Conservation (phyloP, 352 stramenopile species). For the Globisporangium cystogenes region DNA sequence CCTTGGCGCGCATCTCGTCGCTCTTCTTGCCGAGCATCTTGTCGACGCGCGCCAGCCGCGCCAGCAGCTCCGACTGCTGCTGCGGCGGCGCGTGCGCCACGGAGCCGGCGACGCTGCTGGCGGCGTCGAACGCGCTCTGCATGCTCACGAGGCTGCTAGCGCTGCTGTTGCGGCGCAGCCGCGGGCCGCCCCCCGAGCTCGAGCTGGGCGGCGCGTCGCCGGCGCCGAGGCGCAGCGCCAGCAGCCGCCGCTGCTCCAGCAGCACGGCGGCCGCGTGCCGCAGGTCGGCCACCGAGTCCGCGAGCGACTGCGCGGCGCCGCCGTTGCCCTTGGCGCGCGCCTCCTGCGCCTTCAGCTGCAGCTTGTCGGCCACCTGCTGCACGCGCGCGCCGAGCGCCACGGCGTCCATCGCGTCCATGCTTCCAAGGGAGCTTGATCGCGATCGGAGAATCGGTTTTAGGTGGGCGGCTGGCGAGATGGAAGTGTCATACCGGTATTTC, state of each 20-base stretch:
- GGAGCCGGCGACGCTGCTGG: conserved; percentile 12
- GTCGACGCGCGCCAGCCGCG: conserved; percentile 35
- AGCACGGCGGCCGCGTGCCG: conserved; percentile 46
- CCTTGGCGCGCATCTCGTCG: conserved; percentile 69
- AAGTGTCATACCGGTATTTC: too few relatives aligned
- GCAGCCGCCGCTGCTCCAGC: conserved; percentile 45
- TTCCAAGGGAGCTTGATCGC: neutral
- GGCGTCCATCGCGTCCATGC: conserved; percentile 22
- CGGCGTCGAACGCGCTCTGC: conserved; percentile 13
- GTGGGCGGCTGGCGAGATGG: neutral
- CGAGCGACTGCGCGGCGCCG: conserved; percentile 33
- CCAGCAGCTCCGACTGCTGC: conserved; percentile 26
- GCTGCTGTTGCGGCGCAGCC: conserved; percentile 13
- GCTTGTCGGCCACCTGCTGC: conserved; percentile 70
- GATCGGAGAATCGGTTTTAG: neutral
- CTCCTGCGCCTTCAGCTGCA: conserved; percentile 61
- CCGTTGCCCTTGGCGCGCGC: conserved; percentile 57
- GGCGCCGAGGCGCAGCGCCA: conserved; percentile 15
- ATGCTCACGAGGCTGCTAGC: conserved; percentile 14
- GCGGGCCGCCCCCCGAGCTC: conserved; percentile 8
- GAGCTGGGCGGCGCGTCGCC: conserved; percentile 20
- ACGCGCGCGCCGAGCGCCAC: conserved; percentile 58
- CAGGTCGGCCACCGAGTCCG: conserved; percentile 46
- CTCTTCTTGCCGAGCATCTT: conserved; percentile 64
- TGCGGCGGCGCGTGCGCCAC: conserved; percentile 5